Conservation (phyloP, 2,329 filamentous ascomycete species). For the Cordyceps pruinosa region DNA sequence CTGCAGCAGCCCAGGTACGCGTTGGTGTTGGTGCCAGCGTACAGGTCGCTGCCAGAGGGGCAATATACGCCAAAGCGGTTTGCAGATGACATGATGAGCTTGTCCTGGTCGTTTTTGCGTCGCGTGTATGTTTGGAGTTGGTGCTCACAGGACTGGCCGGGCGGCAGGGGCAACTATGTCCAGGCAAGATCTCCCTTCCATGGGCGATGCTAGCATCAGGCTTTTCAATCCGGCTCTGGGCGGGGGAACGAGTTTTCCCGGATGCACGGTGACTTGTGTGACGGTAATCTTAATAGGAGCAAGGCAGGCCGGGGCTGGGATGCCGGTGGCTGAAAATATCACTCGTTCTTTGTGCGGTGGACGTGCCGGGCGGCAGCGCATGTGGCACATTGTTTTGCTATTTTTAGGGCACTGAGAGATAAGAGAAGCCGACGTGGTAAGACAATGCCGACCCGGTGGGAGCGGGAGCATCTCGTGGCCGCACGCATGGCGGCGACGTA, state of each 20-base stretch:
- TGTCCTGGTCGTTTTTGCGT: neutral
- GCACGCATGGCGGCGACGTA: too few relatives aligned
- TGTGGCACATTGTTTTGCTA: neutral
- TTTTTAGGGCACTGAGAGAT: neutral
- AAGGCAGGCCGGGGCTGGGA: neutral
- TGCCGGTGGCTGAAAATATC: neutral
- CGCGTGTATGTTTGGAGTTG: neutral
- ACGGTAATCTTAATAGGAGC: too few relatives aligned
- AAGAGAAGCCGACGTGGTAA: neutral
- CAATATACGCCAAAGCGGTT: conserved; percentile 24
- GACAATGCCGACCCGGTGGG: neutral
- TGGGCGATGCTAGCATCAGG: too few relatives aligned
- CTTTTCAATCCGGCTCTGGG: too few relatives aligned
- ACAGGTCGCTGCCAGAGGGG: conserved; percentile 26
- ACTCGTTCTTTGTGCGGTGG: neutral
- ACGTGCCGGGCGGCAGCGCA: neutral
- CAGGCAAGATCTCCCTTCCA: too few relatives aligned
- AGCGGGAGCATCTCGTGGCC: too few relatives aligned
- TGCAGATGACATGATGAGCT: neutral
- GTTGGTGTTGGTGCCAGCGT: conserved; percentile 26
- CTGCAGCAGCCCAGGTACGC: conserved; percentile 37
- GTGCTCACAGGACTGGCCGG: neutral
- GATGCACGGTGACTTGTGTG: too few relatives aligned
- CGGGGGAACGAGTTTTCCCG: too few relatives aligned
- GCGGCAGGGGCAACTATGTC: too few relatives aligned